Evolutionary conservation across 257 asterid genomes (phyloP), one percentile per base, ranked within the genome.

Genomic region (Solanum medicagineum): DNA sequence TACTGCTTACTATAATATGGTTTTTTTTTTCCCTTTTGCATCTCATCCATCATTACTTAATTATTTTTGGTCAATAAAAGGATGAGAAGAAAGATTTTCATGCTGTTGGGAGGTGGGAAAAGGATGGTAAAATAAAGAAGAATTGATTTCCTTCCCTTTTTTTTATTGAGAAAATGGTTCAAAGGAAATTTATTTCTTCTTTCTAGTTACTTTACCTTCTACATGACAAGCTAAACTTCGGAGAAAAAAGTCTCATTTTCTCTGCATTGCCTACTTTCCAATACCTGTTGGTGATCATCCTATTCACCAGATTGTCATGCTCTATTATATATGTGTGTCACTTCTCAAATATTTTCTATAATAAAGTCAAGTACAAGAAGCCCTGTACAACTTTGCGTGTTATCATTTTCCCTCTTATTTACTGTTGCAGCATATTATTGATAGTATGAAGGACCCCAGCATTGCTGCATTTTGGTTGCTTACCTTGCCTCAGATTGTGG

Each of bases 391-490:
- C 7, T 73, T 73, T 73, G 57, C 40, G 17, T 0, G 17, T n/a
- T n/a, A 45, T 45, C 51, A 79, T 53, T 79, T 53, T 79, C 6
- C 56, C 62, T 81, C 86, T 89, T 87, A 85, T 88, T 77, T 65
- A 69, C 88, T 80, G 77, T 87, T 92, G 91, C 97, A 96, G 99
- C 98, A 96, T 89, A 91, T 96, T 85, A 87, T 92, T 87, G 95
- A 95, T 81, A 94, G 98, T 85, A 95, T 96, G 98, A 96, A 94
- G 90, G 98, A 96, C 88, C 98, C 99, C 47, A 94, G 98, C 91
- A 95, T 96, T 81, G 99, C 97, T 84, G 97, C 97, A 83, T 96
- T 96, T 92, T 96, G 99, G 99, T 85, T 96, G 92, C 91, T 96
- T 86, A 94, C 97, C 69, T 86, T 96, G 68, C 99, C 99, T 86